Conservation (phyloP, 108 stramenopile genomes). For the Chaetoceros tenuissimus region DNA sequence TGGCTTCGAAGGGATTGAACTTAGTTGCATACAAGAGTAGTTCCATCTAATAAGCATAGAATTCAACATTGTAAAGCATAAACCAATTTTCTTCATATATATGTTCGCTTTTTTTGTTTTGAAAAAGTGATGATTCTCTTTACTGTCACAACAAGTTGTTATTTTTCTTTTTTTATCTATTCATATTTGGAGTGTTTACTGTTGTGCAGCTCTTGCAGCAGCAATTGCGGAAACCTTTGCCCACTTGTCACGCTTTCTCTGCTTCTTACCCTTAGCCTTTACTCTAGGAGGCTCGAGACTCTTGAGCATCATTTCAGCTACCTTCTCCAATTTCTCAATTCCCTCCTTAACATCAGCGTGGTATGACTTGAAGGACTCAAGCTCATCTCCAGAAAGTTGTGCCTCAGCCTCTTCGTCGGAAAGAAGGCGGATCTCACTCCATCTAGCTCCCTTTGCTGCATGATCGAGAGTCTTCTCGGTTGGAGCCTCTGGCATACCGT, state of each 20-base stretch:
- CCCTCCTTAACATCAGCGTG: slow-evolving; percentile 51
- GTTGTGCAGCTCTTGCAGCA: slow-evolving; percentile 7
- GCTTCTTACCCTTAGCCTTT: slow-evolving; percentile 62
- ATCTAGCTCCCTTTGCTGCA: slow-evolving; percentile 37
- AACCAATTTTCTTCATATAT: not conserved
- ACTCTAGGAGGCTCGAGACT: slow-evolving; percentile 59
- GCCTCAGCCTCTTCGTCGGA: slow-evolving; percentile 46
- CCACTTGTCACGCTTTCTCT: slow-evolving; percentile 61
- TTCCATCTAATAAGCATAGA: not conserved
- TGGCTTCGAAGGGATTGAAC: slow-evolving; percentile 15
- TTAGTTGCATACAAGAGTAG: not conserved
- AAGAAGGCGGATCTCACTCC: slow-evolving; percentile 53
- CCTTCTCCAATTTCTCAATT: slow-evolving; percentile 54
- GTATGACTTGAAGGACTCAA: slow-evolving; percentile 68
- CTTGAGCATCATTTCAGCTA: slow-evolving; percentile 38
- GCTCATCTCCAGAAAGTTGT: slow-evolving; percentile 54
- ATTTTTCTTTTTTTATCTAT: no score
- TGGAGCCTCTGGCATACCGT: slow-evolving; percentile 40
- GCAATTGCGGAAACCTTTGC: slow-evolving; percentile 33
- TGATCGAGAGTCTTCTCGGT: slow-evolving; percentile 25
- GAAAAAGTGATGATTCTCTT: no score
- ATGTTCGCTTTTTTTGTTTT: not conserved
- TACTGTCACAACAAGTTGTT: no score
- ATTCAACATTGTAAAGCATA: not conserved
- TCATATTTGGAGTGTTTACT: no score